Evolutionary conservation across 352 stramenopile species (phyloP).

Genomic region (Phytophthora pistaciae): DNA sequence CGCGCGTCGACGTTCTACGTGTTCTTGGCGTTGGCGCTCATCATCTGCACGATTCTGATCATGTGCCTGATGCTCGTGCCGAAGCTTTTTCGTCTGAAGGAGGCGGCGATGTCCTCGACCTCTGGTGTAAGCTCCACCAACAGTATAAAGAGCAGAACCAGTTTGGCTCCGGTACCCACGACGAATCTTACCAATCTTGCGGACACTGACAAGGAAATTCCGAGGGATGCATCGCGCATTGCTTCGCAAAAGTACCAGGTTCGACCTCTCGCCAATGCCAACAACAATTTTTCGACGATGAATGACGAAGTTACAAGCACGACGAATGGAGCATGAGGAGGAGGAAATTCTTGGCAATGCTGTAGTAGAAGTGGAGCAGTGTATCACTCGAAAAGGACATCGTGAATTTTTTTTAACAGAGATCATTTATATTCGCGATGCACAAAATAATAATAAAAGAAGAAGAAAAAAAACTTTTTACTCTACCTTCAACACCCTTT

Average conservation of each 20-base stretch:
- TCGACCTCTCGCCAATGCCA: not conserved
- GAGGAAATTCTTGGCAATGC: not conserved
- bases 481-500: no score
- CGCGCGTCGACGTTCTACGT: conserved; percentile 46
- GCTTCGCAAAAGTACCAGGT: not conserved
- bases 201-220: not conserved
- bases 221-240: not conserved
- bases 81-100: conserved; percentile 50
- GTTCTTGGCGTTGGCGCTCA: conserved; percentile 34
- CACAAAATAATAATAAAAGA: no score
- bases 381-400: no score
- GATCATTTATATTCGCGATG: no score
- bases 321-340: not conserved
- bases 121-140: not conserved
- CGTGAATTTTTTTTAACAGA: no score
- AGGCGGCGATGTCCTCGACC: conserved; percentile 2
- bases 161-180: not conserved
- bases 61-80: conserved; percentile 56
- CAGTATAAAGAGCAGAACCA: not conserved
- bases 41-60: conserved; percentile 47
- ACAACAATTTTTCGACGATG: not conserved
- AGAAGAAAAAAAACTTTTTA: no score
- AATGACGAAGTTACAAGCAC: not conserved
- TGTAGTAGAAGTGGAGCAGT: not conserved
- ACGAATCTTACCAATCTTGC: not conserved